Evolutionary conservation across 2,329 filamentous ascomycete species (phyloP), one percentile per base, ranked within the genome.

Genomic region (Cyphellophora attinorum): DNA sequence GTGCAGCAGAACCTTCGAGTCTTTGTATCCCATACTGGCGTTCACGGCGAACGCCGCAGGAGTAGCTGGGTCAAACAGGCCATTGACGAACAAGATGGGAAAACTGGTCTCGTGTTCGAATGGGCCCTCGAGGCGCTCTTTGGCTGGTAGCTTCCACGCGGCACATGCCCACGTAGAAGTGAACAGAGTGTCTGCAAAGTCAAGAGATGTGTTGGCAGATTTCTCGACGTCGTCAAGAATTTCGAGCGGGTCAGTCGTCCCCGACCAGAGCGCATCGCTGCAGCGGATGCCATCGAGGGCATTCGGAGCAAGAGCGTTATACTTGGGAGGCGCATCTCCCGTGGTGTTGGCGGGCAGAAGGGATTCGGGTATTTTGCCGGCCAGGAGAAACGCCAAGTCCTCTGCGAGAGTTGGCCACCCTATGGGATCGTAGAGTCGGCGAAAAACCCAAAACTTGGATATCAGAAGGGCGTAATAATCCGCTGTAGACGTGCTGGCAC

Each of bases 41-140:
- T 52, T 50, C 5, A 38, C 29, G 2, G 53, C 53, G 4, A 41
- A 44, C 2, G 31, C 27, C 2, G 53, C 28, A 6, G 53, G 50
- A 2, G 51, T 55, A 3, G 44, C 39, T 2, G 41, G 45, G 23
- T 54, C 52, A 13, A 41, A 46, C 4, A 39, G 43, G 27, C 50
- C 52, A 11, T 49, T 50, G n/a, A 53, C 37, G 29, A 50, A 39
- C 12, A 54, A 38, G 12, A 53, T 34, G 1, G 52, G 53, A 27
- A 42, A 41, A 35, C 44, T 47, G 6, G 48, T 50, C 21, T 41
- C 43, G 6, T 42, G 42, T 4, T 49, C 29, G 34, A 52, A 53
- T 6, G 45, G 35, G 6, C 51, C 51, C 14, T 31, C 27, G 29
- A 49, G 51, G 10, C 41, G 40, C 31, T 51, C 49, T 17, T 50